A percentile compares a stretch with the other conserved stretches of the same genome.
These are phyloP conservation scores for Isoetes taiwanensis DNA, from an alignment of 75 land plant genomes.

Conservation along the genomic window DNA sequence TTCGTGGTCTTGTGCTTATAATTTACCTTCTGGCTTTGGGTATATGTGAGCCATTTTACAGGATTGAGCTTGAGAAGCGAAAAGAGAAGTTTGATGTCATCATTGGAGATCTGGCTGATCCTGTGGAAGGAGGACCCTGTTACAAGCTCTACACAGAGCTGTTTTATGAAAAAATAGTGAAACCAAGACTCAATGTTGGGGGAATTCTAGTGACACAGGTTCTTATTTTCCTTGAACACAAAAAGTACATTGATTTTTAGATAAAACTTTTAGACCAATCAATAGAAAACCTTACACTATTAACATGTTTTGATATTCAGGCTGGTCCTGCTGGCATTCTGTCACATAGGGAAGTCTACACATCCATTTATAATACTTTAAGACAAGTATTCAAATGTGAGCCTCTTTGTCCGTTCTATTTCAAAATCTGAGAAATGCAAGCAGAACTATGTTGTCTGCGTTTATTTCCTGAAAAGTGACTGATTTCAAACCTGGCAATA, in stretches of 20 bases:
- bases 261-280: too few relatives aligned
- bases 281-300: not conserved
- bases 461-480: too few relatives aligned
- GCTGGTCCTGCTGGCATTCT: constrained; percentile 90
- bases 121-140: constrained; percentile 92
- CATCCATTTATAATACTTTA: constrained; percentile 86
- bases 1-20: too few relatives aligned
- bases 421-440: too few relatives aligned
- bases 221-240: not conserved
- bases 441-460: too few relatives aligned
- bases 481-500: too few relatives aligned
- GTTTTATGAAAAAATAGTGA: constrained; percentile 62
- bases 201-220: constrained; percentile 95
- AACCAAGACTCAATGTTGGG: constrained; percentile 50
- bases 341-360: constrained; percentile 76
- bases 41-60: too few relatives aligned
- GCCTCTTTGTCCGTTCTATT: too few relatives aligned
- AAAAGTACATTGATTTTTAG: too few relatives aligned
- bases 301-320: constrained; percentile 15
- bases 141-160: constrained; percentile 81
- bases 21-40: too few relatives aligned
- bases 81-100: constrained; percentile 68
- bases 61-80: constrained; percentile 57
- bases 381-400: constrained; percentile 73
- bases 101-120: constrained; percentile 90